Evolutionary conservation across 2,329 filamentous ascomycete species (phyloP), one percentile per base, ranked within the genome.

Genomic region (Epicoccum sorghinum): DNA sequence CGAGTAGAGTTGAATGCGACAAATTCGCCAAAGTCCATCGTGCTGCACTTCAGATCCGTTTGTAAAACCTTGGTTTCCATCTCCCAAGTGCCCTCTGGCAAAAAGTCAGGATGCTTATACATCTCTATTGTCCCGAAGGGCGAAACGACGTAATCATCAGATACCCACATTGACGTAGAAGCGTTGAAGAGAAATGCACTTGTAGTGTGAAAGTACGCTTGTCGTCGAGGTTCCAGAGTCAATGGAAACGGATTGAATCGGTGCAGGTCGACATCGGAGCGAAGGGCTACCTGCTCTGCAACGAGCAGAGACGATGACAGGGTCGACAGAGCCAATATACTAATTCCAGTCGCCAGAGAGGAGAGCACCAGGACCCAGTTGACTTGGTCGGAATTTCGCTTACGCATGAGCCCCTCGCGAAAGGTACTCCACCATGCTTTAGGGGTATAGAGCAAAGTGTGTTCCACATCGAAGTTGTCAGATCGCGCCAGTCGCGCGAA

Each of bases 401-500:
- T 39, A 13, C 22, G 25, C 30, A 37, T 29, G 6, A 33, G 7
- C 4, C 47, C 47, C 4, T 42, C 30, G 10, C 30, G 32, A 7
- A 43, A 13, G n/a, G 29, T 43, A n/a, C 40, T 48, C 47, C 47
- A 50, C 47, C 47, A 50, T 4, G 40, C 39, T 27, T 37, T 50
- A 9, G 47, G 22, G 1, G 32, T 43, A 18, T 29, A 50, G 27
- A 50, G 25, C n/a, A 50, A 24, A 22, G 47, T 43, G n/a, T 36
- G 12, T 4, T 42, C 14, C 2, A 30, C 39, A 7, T 30, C 32
- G 7, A 23, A 18, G 8, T 12, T 29, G n/a, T 43, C 13, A 23
- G 37, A 43, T 3, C 42, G 32, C 12, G 55, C 52, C 18, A 61
- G 23, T 6, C 50, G 46, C 7, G 59, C 59, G 41, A 59, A 61